Base-by-base conservation (phyloP, 331 rosid genomes). In the Rosa hybrid region DNA sequence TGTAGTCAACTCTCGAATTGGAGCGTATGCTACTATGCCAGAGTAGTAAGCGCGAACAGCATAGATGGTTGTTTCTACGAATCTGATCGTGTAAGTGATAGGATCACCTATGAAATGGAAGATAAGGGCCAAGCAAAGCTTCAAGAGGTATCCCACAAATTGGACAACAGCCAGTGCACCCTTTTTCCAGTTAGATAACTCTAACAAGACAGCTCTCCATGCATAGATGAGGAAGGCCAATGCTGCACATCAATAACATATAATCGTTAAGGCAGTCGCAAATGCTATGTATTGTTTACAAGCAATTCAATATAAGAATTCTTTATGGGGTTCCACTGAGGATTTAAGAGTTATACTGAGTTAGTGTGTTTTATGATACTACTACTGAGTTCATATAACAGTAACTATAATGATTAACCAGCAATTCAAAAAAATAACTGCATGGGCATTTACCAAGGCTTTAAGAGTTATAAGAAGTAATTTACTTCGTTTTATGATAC, bases 191-290 rank as follows among this genome's bases (percentile, higher is more conserved):
- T 94, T 92, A 25, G 85, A 80, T 39, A 95, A 83, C 80, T 95
- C 99, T n/a, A 93, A 89, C 49, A 95, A 80, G 72, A 93, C 96
- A 18, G 93, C 94, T 82, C 93, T 90, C 99, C 99, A 95, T n/a
- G 97, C 90, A 81, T 95, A 95, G 71, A 91, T 45, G 60, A 95
- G 88, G 81, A 95, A 90, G 68, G 82, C 96, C 73, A 83, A 67
- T 18, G 91, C 98, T 95, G 98, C 86, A 87, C 39, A 78, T 72
- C 2, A 83, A 70, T 5, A 23, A 65, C 50, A 68, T 41, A 74
- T 23, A 64, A 57, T 25, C 4, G 10, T 30, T 68, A 18, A 71
- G 75, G 14, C 38, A 71, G 59, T 50, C 5, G 12, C 54, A 63
- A 51, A 53, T 12, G 49, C 12, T 21, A 27, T 30, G 16, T n/a